Base-by-base conservation (phyloP, 148 eudicot genomes). In the Fagopyrum homotropicum region DNA sequence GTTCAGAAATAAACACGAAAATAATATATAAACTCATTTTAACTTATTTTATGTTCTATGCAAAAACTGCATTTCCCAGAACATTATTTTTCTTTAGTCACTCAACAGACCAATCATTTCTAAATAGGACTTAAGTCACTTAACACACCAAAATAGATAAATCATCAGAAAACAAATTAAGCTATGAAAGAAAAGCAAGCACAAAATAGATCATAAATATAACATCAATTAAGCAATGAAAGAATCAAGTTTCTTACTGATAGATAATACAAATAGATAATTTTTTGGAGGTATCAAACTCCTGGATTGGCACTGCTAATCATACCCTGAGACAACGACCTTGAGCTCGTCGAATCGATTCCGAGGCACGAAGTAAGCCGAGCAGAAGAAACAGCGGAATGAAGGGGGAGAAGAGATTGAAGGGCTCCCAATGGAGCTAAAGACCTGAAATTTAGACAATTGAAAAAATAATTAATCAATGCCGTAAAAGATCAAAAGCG, bases 261-360 rank as follows among this genome's bases (percentile, higher is more conserved):
- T 77, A 77, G 26, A 57, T 70, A 8, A 30, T 77, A 78, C 63
- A 84, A 81, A 77, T 76, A 75, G 72, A 75, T 30, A 66, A 8
- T 66, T 66, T 40, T 29, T 63, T 11, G 80, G 80, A 82, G 77
- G 71, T 80, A 87, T 93, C 98, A 93, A 86, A 91, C 98, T 83
- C 98, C 98, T 82, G 95, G 98, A 79, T 89, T 83, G 79, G 98
- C 89, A 87, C 91, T 88, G 95, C 91, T 89, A 57, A 91, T 82
- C 97, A 93, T 91, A 93, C 98, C 98, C 92, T 89, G 93, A 83
- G 97, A 88, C 91, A 91, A 82, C 45, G 98, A 88, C 75, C 98
- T 89, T 10, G 93, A 91, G 47, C 93, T 88, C 75, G 75, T 87
- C 1, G 97, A 81, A 79, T 93, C 98, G 4, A 81, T 56, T n/a